Base-by-base conservation (phyloP, 345 rosid species). In the Alliaria petiolata region DNA sequence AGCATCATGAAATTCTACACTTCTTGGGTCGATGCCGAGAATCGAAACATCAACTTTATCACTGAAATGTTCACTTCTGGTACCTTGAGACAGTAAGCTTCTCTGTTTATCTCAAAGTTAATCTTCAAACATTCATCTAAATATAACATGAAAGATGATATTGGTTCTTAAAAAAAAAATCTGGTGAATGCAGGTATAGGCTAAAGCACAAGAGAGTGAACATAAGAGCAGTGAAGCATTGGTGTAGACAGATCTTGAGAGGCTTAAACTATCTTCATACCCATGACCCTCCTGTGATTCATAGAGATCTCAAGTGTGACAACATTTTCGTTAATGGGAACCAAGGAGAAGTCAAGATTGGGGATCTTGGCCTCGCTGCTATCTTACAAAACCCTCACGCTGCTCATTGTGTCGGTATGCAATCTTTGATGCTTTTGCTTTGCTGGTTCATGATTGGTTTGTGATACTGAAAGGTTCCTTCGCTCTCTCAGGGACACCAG, bases 21-120 rank as follows among this genome's bases (percentile, higher is more conserved):
- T 70, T 95, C 99, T 19, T 89, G 97, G 97, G 95, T 95, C 36
- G 99, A 95, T 69, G 81, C 77, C 19, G 79, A 89, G 19, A 89
- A 91, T 54, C 75, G 93, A 71, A 88, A 95, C 83, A 86, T 95
- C 68, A 95, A 89, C 78, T 95, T 95, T 68, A 89, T 93, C 17
- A 93, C 97, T 49, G 97, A 93, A 79, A 76, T 93, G 96, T 93
- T 93, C 86, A 87, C 98, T 79, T 91, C 97, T 51, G 96, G 97
- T 70, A 89, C 97, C 53, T 67, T 93, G 31, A 91, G 90, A 82
- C 95, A 91, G 96, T 93, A 71, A 87, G 91, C 56, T 51, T 38
- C 60, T 51, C 4, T 52, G 5, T 19, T 16, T 57, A 22, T 30
- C 42, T 59, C 14, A 13, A 38, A 40, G 12, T 30, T 55, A 22